Evolutionary conservation across 441 rosid genomes (phyloP).

Genomic region (Corymbia citriodora): DNA sequence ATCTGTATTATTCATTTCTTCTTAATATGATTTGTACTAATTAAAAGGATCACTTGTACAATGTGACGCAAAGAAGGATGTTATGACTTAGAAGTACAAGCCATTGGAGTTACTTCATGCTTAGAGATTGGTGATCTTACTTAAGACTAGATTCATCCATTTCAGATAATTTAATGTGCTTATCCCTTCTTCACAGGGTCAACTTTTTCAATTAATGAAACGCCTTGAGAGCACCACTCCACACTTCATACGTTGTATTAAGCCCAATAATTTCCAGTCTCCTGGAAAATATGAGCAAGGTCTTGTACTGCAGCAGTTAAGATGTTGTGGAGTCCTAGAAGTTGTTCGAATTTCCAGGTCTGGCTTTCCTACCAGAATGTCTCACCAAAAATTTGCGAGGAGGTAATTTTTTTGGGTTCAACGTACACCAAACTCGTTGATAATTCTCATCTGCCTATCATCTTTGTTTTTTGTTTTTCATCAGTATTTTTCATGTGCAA

Average conservation of each 20-base stretch:
- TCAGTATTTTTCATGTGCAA: background rate
- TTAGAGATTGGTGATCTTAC: background rate
- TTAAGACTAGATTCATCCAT: background rate
- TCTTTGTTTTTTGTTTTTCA: background rate
- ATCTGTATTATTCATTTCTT: background rate
- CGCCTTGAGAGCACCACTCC: conserved; percentile 95
- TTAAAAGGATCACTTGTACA: background rate
- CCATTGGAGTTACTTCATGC: background rate
- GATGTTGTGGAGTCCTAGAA: conserved; percentile 98
- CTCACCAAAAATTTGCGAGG: conserved; percentile 93
- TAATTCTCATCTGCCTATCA: background rate
- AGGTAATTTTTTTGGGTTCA: conserved; percentile 42
- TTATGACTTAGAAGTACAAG: background rate
- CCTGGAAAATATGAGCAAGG: conserved; percentile 89
- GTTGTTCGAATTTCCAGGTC: conserved; percentile 97
- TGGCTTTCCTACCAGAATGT: conserved; percentile 97
- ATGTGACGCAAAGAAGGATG: background rate
- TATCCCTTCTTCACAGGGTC: conserved; percentile 41
- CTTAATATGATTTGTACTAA: background rate
- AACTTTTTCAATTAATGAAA: conserved; percentile 96
- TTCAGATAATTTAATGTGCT: background rate
- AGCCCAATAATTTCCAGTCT: conserved; percentile 86
- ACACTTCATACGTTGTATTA: conserved; percentile 97
- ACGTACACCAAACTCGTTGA: background rate
- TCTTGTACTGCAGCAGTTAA: conserved; percentile 88